Base-by-base conservation (phyloP, 1,284 basidiomycete genomes). In the Moesziomyces sp. region DNA sequence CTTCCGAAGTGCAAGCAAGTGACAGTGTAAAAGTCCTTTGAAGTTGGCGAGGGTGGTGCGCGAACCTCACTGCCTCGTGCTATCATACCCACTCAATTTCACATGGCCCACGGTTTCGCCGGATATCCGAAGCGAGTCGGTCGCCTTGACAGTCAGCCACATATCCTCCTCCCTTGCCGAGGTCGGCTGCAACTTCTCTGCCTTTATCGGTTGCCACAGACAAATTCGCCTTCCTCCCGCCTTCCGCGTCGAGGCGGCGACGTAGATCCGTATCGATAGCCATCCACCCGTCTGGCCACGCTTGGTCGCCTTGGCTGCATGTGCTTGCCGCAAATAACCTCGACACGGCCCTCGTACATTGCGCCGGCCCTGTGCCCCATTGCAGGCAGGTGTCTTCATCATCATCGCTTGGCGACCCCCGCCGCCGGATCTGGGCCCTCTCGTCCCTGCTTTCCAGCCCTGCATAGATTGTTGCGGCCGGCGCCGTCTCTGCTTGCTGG, bases 111-210 rank as follows among this genome's bases (percentile, higher is more conserved):
- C 43, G 26, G 19, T 42, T 24, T 43, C 51, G 35, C 45, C 43
- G 43, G 40, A 52, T 28, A 45, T 26, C 42, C 51, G 51, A 52
- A 19, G 51, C 42, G 38, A 33, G 38, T 45, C 14, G 18, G 26
- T 52, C 51, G 23, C 51, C 26, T 52, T 52, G 51, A 45, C 42
- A 52, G 51, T 13, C 23, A 52, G 24, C 51, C 21, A 44, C 48
- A 33, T 38, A n/a, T 40, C 38, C 38, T n/a, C 38, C 16, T 40
- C 18, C 11, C 11, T n/a, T 18, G 38, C 38, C 38, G 38, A 40
- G 38, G 14, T 40, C 38, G 38, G 38, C 38, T 40, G 38, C 38
- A 6, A 11, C 38, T 18, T 40, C 23, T 16, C 19, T 16, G 38
- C 50, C 40, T 52, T 40, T 19, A 46, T 54, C 16, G 30, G 11